phyloP scores from a whole-genome alignment of 495 filamentous ascomycete species.

The Hypoxylon lienhwacheense region DNA sequence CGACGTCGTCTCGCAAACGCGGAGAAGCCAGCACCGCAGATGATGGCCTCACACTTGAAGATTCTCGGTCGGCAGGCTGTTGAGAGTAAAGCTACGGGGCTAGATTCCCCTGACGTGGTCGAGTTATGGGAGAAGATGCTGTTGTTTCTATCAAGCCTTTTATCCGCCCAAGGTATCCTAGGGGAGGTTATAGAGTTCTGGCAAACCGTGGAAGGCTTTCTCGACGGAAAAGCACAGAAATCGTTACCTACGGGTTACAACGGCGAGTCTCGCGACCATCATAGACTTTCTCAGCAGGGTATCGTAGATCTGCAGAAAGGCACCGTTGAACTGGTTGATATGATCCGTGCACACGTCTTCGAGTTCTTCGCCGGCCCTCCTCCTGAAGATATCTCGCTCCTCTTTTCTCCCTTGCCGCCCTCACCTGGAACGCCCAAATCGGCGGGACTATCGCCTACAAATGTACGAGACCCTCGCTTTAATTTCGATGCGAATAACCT shows the following conservation, averaged over 20 bases:
- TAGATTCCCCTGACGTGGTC: slow-evolving; percentile 76
- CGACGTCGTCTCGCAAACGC: slow-evolving; percentile 74
- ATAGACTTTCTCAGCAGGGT: slow-evolving; percentile 73
- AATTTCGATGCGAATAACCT: slow-evolving; percentile 75
- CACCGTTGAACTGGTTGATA: slow-evolving; percentile 73
- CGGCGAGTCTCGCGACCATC: slow-evolving; percentile 79
- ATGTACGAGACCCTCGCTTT: slow-evolving; percentile 66
- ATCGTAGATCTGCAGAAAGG: slow-evolving; percentile 74
- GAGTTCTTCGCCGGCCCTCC: slow-evolving; percentile 88
- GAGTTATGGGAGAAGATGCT: slow-evolving; percentile 89
- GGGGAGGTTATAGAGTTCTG: slow-evolving; percentile 91
- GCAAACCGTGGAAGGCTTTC: slow-evolving; percentile 88
- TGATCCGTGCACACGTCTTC: slow-evolving; percentile 76
- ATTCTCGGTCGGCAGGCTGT: slow-evolving; percentile 64
- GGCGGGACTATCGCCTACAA: slow-evolving; percentile 49
- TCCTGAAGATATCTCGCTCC: slow-evolving; percentile 81
- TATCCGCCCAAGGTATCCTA: slow-evolving; percentile 73
- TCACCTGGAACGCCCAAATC: slow-evolving; percentile 70
- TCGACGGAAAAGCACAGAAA: slow-evolving; percentile 80
- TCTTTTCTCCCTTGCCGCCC: slow-evolving; percentile 75
- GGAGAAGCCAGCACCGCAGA: slow-evolving; percentile 68
- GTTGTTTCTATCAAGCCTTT: slow-evolving; percentile 69
- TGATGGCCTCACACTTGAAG: slow-evolving; percentile 72
- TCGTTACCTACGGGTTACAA: slow-evolving; percentile 81
- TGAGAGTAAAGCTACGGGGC: slow-evolving; percentile 54